A percentile compares a stretch with the other conserved stretches of the same genome.
These are phyloP conservation scores for Candida broadrunensis DNA, from an alignment of 805 yeast species.

Conservation along the genomic window DNA sequence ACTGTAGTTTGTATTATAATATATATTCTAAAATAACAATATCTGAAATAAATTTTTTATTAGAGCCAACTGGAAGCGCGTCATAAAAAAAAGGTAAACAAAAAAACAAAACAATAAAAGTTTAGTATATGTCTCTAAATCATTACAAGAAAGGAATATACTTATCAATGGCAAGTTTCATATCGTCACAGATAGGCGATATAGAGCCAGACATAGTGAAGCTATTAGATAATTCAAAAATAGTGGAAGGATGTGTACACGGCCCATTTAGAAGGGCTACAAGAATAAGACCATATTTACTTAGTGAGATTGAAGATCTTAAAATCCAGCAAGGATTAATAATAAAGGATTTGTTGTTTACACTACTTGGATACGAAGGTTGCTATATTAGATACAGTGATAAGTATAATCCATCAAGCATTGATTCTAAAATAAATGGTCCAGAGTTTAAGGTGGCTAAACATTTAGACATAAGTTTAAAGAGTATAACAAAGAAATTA, in stretches of 20 bases:
- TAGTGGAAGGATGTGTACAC: constrained; percentile 12
- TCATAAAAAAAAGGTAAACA: neutral
- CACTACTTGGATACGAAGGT: constrained; percentile 76
- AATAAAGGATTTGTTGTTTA: constrained; percentile 64
- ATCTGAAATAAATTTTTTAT: too few relatives aligned
- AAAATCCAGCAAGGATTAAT: constrained; percentile 72
- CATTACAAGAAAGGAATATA: too few relatives aligned
- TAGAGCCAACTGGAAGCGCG: neutral
- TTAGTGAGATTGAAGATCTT: constrained; percentile 44
- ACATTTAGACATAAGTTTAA: constrained; percentile 69
- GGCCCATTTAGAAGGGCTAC: constrained; percentile 1
- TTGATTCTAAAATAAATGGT: constrained; percentile 49
- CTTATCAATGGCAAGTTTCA: constrained; percentile 11
- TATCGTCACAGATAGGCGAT: constrained; percentile 9
- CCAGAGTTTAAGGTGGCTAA: constrained; percentile 76
- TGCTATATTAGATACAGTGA: constrained; percentile 67
- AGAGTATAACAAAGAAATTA: constrained; percentile 63
- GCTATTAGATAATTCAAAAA: constrained; percentile 12
- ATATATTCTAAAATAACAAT: too few relatives aligned
- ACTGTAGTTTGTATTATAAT: too few relatives aligned
- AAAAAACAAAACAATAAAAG: neutral
- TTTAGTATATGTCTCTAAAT: too few relatives aligned
- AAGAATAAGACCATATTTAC: constrained; percentile 40
- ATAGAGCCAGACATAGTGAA: constrained; percentile 15
- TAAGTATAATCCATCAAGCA: constrained; percentile 47